Base-by-base conservation (phyloP, 495 filamentous ascomycete genomes). In the Podospora fimiseda region DNA sequence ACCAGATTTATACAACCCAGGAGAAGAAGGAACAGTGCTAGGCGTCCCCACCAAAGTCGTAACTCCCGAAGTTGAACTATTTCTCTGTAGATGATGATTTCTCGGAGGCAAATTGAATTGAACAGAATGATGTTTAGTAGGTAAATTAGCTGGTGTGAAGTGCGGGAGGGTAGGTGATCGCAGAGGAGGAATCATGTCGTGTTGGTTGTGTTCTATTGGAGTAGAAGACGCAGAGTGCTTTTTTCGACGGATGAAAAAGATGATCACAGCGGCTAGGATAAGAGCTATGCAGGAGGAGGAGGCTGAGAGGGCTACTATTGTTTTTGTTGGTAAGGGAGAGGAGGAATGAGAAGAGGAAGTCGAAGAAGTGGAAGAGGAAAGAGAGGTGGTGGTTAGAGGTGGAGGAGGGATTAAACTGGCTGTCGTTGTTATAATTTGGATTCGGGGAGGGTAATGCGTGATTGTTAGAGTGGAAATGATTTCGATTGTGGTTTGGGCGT, bases 401-500 rank as follows among this genome's bases (percentile, higher is more conserved):
- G 9, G 0, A 6, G 60, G 48, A 7, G 43, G 41, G 50, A 57
- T 39, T 21, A 52, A 43, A 23, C 16, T 45, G 20, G 60, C 53
- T 1, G 63, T 64, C n/a, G 56, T 61, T 40, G 61, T 64, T 36
- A 60, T 40, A 42, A 53, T 54, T 39, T 49, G 40, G 43, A 45
- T 58, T 1, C 46, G 22, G 2, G 64, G 62, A 2, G 44, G 52
- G 11, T 43, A 52, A 18, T 52, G 52, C 0, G 62, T 65, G 43
- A 63, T 52, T 2, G 64, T 67, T 9, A 69, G 22, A n/a, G 60
- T 69, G 24, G 63, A 66, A 2, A 63, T 68, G 8, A 61, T 39
- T 46, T 51, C 52, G 15, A 57, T 48, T 14, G 65, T 67, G 7
- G 58, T 50, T 37, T 53, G 41, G 33, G 65, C 62, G 23, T 57